These are phyloP conservation scores for Eutrema yunnanense DNA, from an alignment of 345 rosid genomes.

Conservation along the genomic window DNA sequence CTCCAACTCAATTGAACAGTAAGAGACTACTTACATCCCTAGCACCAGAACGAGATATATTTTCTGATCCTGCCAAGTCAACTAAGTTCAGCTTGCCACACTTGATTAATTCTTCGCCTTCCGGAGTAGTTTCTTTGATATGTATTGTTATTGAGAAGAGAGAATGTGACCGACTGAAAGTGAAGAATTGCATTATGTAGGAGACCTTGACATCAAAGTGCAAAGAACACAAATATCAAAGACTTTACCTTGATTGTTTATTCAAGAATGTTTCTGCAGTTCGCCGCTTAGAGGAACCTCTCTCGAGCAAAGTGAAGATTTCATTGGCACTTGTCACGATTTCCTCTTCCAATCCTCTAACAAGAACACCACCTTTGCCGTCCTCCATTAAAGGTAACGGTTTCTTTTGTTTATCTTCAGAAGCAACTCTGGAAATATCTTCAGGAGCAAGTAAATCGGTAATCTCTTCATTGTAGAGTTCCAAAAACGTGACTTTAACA, in stretches of 20 bases:
- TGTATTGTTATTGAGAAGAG: slow-evolving; percentile 96
- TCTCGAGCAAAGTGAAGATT: slow-evolving; percentile 87
- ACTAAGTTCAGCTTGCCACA: slow-evolving; percentile 98
- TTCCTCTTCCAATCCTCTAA: slow-evolving; percentile 97
- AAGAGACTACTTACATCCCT: slow-evolving; percentile 62
- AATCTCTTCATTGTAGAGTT: slow-evolving; percentile 94
- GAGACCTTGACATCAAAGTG: not conserved
- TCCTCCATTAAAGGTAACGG: slow-evolving; percentile 97
- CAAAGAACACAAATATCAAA: not conserved
- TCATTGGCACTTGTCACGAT: slow-evolving; percentile 91
- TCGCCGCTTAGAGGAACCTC: slow-evolving; percentile 94
- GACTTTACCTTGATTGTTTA: slow-evolving; percentile 88
- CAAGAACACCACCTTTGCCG: slow-evolving; percentile 99
- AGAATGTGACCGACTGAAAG: slow-evolving; percentile 94
- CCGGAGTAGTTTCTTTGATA: slow-evolving; percentile 96
- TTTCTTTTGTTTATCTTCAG: slow-evolving; percentile 93
- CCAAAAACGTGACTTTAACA: slow-evolving; percentile 94
- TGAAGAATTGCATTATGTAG: not conserved
- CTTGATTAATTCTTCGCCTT: slow-evolving; percentile 97
- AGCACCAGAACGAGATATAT: slow-evolving; percentile 99
- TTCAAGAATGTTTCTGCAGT: slow-evolving; percentile 97
- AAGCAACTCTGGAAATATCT: slow-evolving; percentile 59
- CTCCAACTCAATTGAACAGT: not conserved
- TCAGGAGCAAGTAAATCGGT: slow-evolving; percentile 98
- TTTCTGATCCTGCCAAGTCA: slow-evolving; percentile 98